A percentile compares a stretch with the other conserved stretches of the same genome.
These are phyloP conservation scores for Ustilago tritici DNA, from an alignment of 1,284 basidiomycete genomes.

Conservation along the genomic window DNA sequence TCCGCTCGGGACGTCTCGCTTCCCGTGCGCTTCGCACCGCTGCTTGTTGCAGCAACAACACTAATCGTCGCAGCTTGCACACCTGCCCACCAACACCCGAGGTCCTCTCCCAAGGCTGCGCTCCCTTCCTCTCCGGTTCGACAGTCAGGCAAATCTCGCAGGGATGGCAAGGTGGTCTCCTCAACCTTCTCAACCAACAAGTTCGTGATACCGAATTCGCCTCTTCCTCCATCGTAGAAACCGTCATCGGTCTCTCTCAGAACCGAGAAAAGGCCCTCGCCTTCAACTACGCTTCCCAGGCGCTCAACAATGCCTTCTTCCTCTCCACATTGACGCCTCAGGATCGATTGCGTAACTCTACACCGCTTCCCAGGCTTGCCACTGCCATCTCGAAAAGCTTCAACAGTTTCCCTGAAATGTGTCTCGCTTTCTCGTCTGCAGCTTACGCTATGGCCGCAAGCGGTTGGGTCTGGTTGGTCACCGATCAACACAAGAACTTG, in stretches of 20 bases:
- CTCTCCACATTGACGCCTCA: constrained; percentile 76
- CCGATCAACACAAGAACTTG: constrained; percentile 76
- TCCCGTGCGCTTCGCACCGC: constrained; percentile 21
- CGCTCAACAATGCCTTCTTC: constrained; percentile 96
- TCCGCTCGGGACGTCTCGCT: constrained; percentile 36
- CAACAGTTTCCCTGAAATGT: constrained; percentile 78
- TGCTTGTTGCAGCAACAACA: constrained; percentile 6
- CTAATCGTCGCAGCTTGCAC: constrained; percentile 32
- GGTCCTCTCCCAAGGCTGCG: constrained; percentile 54
- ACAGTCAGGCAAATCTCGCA: constrained; percentile 62
- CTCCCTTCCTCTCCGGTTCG: constrained; percentile 59
- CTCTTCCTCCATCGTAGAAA: constrained; percentile 78
- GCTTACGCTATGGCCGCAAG: constrained; percentile 80
- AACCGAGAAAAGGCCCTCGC: constrained; percentile 77
- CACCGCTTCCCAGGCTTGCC: constrained; percentile 68
- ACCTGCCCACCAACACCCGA: constrained; percentile 59
- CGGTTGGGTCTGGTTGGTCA: constrained; percentile 90
- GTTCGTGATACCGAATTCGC: constrained; percentile 75
- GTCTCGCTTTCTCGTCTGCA: constrained; percentile 81
- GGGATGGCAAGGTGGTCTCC: constrained; percentile 63
- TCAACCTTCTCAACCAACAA: constrained; percentile 67
- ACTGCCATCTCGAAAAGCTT: constrained; percentile 74
- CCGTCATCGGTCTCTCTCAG: constrained; percentile 79
- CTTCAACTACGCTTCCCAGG: constrained; percentile 91
- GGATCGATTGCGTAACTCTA: constrained; percentile 34